phyloP scores from a whole-genome alignment of 1,284 basidiomycete species.

The Fomitopsis pinicola region DNA sequence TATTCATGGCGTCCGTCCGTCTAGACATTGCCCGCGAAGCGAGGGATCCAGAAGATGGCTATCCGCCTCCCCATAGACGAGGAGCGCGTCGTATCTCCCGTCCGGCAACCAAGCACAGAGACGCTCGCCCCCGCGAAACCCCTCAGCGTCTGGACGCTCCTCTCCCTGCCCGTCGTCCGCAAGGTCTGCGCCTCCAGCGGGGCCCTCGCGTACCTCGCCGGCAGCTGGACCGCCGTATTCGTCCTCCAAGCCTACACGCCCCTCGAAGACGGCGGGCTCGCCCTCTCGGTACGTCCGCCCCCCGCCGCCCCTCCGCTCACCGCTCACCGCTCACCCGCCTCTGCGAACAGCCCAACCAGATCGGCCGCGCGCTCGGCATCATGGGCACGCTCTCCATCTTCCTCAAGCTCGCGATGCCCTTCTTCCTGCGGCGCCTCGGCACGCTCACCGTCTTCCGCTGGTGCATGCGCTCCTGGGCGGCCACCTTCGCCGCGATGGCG shows the following conservation, averaged over 20 bases:
- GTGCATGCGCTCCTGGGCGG: conserved; percentile 31
- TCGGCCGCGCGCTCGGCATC: conserved; percentile 51
- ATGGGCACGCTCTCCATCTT: conserved; percentile 33
- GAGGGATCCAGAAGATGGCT: conserved; percentile 5
- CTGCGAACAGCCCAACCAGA: conserved; percentile 44
- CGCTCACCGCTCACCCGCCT: background rate
- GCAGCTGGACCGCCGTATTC: conserved; percentile 62
- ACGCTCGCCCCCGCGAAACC: conserved; percentile 9
- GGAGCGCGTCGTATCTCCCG: conserved; percentile 7
- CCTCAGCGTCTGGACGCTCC: conserved; percentile 27
- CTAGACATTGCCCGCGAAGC: conserved; percentile 37
- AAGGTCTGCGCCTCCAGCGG: conserved; percentile 51
- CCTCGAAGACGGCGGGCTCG: conserved; percentile 51
- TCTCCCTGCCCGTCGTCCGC: conserved; percentile 48
- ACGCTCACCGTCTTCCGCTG: conserved; percentile 27
- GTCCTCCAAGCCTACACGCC: conserved; percentile 63
- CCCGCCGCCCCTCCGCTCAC: background rate
- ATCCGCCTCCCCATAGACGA: conserved; percentile 6
- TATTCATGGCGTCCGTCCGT: background rate
- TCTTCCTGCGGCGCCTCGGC: conserved; percentile 30
- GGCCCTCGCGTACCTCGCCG: conserved; percentile 49
- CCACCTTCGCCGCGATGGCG: conserved; percentile 31
- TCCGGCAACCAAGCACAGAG: background rate
- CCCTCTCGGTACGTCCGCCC: conserved; percentile 43
- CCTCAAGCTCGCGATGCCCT: conserved; percentile 34